Conservation (phyloP, 345 rosid genomes). For the Ricinus communis region DNA sequence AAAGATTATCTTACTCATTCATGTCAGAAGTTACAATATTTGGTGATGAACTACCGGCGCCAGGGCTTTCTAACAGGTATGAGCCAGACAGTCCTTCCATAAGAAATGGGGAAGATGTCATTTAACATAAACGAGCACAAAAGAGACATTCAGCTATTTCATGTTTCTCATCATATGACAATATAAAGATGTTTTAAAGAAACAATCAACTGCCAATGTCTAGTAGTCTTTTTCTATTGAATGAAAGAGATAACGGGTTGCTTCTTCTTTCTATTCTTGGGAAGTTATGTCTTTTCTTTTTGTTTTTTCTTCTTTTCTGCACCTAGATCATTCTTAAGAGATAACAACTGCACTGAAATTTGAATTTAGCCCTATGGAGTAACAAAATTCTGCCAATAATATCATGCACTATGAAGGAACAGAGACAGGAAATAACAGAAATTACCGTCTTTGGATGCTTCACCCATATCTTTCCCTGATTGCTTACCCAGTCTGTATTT, state of each 20-base stretch:
- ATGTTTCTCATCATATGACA: not conserved
- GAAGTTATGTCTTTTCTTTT: no score
- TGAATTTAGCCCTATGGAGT: not conserved
- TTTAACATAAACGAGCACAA: not conserved
- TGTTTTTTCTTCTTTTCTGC: no score
- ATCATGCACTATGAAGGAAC: not conserved
- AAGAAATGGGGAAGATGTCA: conserved; percentile 13
- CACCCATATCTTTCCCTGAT: conserved; percentile 67
- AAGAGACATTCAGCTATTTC: not conserved
- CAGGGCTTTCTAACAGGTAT: conserved; percentile 49
- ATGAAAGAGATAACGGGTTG: not conserved
- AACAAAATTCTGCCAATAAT: not conserved
- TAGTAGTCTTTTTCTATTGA: not conserved
- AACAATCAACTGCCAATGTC: not conserved
- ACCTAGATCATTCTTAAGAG: not conserved
- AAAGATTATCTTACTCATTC: conserved; percentile 58
- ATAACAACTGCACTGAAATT: not conserved
- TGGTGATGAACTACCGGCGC: conserved; percentile 39
- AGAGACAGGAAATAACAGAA: conserved; percentile 8
- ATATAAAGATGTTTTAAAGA: not conserved
- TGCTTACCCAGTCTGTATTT: conserved; percentile 88
- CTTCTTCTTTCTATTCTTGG: no score
- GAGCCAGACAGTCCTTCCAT: conserved; percentile 45
- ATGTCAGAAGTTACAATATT: conserved; percentile 44
- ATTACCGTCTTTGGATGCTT: conserved; percentile 56